Conservation (phyloP, 305 asterid genomes). For the Fraxinus sp. region DNA sequence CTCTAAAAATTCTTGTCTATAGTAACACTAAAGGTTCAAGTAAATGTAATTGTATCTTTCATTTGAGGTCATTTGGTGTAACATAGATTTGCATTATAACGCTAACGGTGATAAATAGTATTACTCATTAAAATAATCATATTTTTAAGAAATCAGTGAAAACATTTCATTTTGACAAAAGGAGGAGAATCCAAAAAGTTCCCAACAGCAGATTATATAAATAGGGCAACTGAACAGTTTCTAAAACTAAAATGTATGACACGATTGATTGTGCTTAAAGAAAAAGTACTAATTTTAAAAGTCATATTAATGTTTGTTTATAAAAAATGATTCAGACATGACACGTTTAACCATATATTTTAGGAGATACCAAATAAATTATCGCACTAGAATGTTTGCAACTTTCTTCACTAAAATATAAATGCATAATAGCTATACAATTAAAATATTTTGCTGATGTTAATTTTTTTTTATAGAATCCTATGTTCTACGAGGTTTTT, state of each 20-base stretch:
- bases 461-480: background rate
- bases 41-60: background rate
- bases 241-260: background rate
- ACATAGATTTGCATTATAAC: too few species aligned
- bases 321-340: too few species aligned
- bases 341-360: too few species aligned
- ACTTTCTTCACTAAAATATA: constrained; percentile 9
- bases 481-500: background rate
- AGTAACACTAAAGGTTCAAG: background rate
- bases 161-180: background rate
- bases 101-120: too few species aligned
- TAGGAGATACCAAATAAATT: background rate
- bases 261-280: background rate
- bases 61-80: background rate
- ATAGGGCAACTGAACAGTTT: background rate
- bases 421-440: background rate
- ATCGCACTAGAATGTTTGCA: background rate
- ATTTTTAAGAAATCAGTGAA: background rate
- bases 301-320: too few species aligned
- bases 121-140: background rate
- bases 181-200: background rate
- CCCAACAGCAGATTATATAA: background rate
- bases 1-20: too few species aligned
- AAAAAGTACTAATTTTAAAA: too few species aligned
- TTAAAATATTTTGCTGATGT: background rate